Percentiles rank a stretch among this genome's conserved stretches.
Conservation (phyloP, 2,329 filamentous ascomycete genomes). For the Trichoderma oligosporum region DNA sequence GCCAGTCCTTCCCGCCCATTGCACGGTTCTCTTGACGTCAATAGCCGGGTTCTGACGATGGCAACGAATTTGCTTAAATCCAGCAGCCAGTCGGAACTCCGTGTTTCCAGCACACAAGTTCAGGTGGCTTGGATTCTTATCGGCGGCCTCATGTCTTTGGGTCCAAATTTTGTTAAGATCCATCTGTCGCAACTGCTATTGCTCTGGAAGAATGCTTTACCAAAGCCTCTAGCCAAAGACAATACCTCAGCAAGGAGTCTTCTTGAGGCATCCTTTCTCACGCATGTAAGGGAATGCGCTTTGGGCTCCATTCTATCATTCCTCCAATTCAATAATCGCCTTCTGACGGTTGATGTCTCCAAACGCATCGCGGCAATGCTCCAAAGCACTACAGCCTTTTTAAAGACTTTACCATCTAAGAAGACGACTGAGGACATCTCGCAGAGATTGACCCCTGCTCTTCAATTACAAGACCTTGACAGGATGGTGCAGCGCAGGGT, state of each 20-base stretch:
- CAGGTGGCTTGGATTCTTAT: conserved; percentile 98
- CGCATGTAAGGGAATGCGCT: conserved; percentile 92
- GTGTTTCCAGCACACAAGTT: conserved; percentile 88
- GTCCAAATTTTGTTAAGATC: conserved; percentile 98
- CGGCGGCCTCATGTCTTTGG: conserved; percentile 91
- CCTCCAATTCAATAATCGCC: conserved; percentile 84
- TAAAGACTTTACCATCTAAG: conserved; percentile 78
- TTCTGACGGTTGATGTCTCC: conserved; percentile 90
- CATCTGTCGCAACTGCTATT: conserved; percentile 90
- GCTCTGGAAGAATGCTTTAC: conserved; percentile 94
- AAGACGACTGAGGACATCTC: conserved; percentile 83
- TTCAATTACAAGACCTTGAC: conserved; percentile 86
- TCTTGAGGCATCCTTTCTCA: conserved; percentile 86
- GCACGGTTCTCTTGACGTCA: conserved; percentile 93
- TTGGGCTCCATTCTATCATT: conserved; percentile 89
- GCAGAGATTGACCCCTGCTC: conserved; percentile 75
- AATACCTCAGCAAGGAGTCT: conserved; percentile 79
- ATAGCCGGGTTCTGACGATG: conserved; percentile 84
- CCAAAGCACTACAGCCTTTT: conserved; percentile 85
- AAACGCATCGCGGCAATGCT: conserved; percentile 91
- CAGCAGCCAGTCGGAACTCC: conserved; percentile 83
- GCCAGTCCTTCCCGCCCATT: conserved; percentile 83
- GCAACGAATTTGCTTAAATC: conserved; percentile 90
- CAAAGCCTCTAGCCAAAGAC: conserved; percentile 89
- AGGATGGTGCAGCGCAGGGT: conserved; percentile 92